Evolutionary conservation across 2,329 filamentous ascomycete genomes (phyloP).

Genomic region (Aspergillus tamarii): DNA sequence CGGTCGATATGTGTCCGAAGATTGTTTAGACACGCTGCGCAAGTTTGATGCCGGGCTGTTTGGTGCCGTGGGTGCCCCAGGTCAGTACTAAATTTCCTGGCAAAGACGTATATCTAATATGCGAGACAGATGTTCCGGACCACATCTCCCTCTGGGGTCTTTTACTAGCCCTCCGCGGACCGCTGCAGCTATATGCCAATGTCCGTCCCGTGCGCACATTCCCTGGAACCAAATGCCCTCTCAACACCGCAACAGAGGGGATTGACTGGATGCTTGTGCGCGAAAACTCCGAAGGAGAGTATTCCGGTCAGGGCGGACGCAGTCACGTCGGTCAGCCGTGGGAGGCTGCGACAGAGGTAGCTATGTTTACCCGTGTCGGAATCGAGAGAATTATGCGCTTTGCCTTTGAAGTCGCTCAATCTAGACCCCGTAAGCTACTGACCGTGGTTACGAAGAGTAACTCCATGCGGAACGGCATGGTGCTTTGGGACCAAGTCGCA

Average conservation of each 20-base stretch:
- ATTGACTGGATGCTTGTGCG: constrained; percentile 61
- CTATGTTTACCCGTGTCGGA: constrained; percentile 57
- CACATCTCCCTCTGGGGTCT: constrained; percentile 62
- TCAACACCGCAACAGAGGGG: constrained; percentile 52
- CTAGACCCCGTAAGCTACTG: constrained; percentile 51
- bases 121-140: constrained; percentile 53
- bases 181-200: constrained; percentile 61
- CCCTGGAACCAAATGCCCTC: constrained; percentile 55
- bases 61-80: constrained; percentile 62
- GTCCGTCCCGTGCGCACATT: constrained; percentile 56
- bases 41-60: constrained; percentile 61
- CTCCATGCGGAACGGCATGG: constrained; percentile 59
- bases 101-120: not conserved
- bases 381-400: constrained; percentile 58
- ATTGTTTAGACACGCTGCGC: constrained; percentile 54
- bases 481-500: constrained; percentile 60
- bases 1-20: constrained; percentile 57
- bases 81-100: constrained; percentile 32
- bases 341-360: constrained; percentile 57
- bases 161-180: constrained; percentile 58
- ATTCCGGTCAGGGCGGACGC: constrained; percentile 58
- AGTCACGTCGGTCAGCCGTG: constrained; percentile 55
- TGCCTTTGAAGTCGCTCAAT: constrained; percentile 56
- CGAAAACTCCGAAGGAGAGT: constrained; percentile 61
- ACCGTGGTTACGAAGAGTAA: constrained; percentile 61